Evolutionary conservation across 2,329 filamentous ascomycete species (phyloP).

Genomic region (Xylariaceae sp.): DNA sequence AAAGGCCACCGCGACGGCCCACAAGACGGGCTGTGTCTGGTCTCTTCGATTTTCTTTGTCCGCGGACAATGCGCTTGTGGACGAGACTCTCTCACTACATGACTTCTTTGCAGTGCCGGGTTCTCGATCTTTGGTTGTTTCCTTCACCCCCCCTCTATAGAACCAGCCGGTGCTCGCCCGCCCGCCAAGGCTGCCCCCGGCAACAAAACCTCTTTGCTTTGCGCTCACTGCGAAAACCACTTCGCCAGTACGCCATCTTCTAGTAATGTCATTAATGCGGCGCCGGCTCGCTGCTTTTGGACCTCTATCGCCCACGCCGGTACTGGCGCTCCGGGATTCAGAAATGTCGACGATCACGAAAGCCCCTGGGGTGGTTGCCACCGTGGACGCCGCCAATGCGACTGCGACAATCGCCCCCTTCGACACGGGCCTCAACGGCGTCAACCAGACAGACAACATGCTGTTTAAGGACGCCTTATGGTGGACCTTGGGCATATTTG

Average conservation of each 20-base stretch:
- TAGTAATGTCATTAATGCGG: conserved; percentile 23
- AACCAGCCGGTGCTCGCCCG: conserved; percentile 15
- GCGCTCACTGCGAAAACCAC: conserved; percentile 4
- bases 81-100: conserved; percentile 7
- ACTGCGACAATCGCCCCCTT: conserved; percentile 47
- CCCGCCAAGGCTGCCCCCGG: conserved; percentile 4
- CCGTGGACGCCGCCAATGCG: conserved; percentile 5
- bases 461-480: conserved; percentile 50
- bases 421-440: conserved; percentile 49
- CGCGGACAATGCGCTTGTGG: conserved; percentile 24
- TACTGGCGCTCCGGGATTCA: conserved; percentile 19
- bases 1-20: too few species aligned
- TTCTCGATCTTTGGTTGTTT: conserved; percentile 13
- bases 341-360: conserved; percentile 1
- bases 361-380: background rate
- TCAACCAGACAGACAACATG: conserved; percentile 51
- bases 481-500: conserved; percentile 53
- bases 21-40: conserved; percentile 3
- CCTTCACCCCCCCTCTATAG: conserved; percentile 15
- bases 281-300: conserved; percentile 26
- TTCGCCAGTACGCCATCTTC: conserved; percentile 3
- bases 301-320: conserved; percentile 18
- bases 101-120: conserved; percentile 16
- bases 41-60: conserved; percentile 12
- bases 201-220: conserved; percentile 6